Base-by-base conservation (phyloP, 2,329 filamentous ascomycete species). In the Thermothelomyces thermophilus region DNA sequence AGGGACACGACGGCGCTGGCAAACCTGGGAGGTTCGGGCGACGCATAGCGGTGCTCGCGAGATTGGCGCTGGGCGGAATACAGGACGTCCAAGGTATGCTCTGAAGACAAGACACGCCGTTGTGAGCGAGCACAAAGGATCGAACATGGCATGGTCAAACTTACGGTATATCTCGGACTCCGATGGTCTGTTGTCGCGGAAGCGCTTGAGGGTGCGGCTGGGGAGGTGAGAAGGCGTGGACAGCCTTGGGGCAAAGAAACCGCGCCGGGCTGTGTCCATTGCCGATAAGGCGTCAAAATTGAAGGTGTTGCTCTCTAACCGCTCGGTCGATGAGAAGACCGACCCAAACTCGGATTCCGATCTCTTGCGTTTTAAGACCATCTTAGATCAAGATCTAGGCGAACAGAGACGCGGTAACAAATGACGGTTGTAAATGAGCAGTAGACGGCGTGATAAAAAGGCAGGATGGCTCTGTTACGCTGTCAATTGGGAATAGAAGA, bases 281-380 rank as follows among this genome's bases (percentile, higher is more conserved):
- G 58, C 61, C 13, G 59, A 60, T 26, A 67, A 58, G 43, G 63
- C 59, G 37, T 61, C 51, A 51, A 69, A 65, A 44, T 62, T 62
- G 54, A 64, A 61, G 35, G 41, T 53, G 53, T 44, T 49, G 36
- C 51, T 48, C 35, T 54, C 57, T 5, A 63, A 57, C 26, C 60
- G 67, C 7, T 66, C 55, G 19, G 71, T 64, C 41, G 71, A 71
- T 43, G 69, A 68, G 37, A 72, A 69, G 9, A 75, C 66, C 44
- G 70, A 72, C 31, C 70, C 70, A 51, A 81, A 68, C 62, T 81
- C 77, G 19, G 77, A 77, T 48, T 75, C 72, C 58, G 80, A 83
- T 37, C 79, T 75, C 70, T 84, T 84, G 66, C 81, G 79, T 64
- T 84, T 84, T 61, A 81, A 68, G 22, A 73, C 63, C 76, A 79